Base-by-base conservation (phyloP, 352 stramenopile genomes). In the Phytophthora lateralis region DNA sequence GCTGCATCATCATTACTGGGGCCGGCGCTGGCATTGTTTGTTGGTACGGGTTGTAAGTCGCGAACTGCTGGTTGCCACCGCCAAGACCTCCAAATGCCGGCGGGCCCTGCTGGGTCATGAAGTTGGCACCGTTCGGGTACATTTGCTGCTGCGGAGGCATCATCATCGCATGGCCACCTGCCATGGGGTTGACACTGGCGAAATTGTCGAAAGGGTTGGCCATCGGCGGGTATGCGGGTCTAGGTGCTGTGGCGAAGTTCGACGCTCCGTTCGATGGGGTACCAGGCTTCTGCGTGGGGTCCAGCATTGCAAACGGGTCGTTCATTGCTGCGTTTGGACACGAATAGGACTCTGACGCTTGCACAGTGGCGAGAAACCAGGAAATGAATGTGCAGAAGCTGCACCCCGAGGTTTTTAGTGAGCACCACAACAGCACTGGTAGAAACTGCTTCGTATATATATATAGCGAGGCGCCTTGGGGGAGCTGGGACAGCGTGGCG, bases 51-150 rank as follows among this genome's bases (percentile, higher is more conserved):
- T 67, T 67, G 50, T 69, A 74, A 17, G 58, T 54, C 17, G 58
- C 54, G 45, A 73, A 73, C 37, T 77, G 72, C 29, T 71, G 71
- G 21, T 61, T 62, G 18, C 57, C 53, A 35, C 56, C 51, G 46
- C 69, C 52, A 3, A 89, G 66, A 6, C 80, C 70, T 9, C 49
- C 60, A 44, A 90, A 88, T 27, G 73, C 60, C 17, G 72, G 68
- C 0, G 70, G 62, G 1, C 71, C 75, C 26, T 82, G 76, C 24
- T 85, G 76, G 6, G 78, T 90, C 78, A 90, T 90, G 66, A 90
- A 90, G 37, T 72, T 71, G 4, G 80, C 77, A 17, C 73, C 69
- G n/a, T 69, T 78, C 57, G 69, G 57, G 18, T 73, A 70, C 55
- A 74, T 72, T 27, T 69, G 67, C 37, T 70, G 70, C 4, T 71